These are phyloP conservation scores for Fusarium albosuccineum DNA, from an alignment of 2,329 filamentous ascomycete species.

Conservation along the genomic window DNA sequence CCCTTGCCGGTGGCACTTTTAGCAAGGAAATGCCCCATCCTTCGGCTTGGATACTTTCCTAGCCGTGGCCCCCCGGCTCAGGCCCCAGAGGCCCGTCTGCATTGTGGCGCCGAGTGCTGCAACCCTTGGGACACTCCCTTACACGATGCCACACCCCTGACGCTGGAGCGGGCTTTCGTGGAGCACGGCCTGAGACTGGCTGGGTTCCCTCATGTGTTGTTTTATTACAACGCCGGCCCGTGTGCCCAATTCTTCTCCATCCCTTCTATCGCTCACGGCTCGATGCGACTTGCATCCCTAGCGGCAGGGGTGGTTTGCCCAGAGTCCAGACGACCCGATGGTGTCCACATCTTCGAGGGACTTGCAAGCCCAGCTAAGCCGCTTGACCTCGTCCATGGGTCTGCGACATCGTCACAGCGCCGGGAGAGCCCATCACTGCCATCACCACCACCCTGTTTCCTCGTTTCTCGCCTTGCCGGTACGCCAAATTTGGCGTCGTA, in stretches of 20 bases:
- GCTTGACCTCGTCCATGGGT: conserved; percentile 43
- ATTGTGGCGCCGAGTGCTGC: conserved; percentile 29
- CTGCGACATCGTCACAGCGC: conserved; percentile 35
- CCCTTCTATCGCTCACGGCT: conserved; percentile 46
- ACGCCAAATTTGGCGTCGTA: conserved; percentile 42
- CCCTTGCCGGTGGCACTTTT: conserved; percentile 45
- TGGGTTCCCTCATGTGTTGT: background rate
- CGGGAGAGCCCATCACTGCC: conserved; percentile 34
- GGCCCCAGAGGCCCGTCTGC: conserved; percentile 26
- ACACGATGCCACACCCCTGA: background rate
- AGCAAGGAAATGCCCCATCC: conserved; percentile 46
- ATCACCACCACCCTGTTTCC: conserved; percentile 38
- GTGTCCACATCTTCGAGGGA: conserved; percentile 36
- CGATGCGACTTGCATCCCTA: conserved; percentile 43
- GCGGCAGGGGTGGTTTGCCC: conserved; percentile 41
- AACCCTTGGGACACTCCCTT: conserved; percentile 21
- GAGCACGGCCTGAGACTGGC: conserved; percentile 33
- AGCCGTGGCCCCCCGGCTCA: conserved; percentile 28
- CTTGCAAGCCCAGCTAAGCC: conserved; percentile 32
- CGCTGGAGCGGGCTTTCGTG: conserved; percentile 1
- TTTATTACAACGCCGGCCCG: conserved; percentile 44
- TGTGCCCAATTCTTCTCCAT: conserved; percentile 47
- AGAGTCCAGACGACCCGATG: conserved; percentile 42
- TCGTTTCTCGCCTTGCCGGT: conserved; percentile 42
- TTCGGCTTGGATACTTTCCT: conserved; percentile 32